phyloP scores from a whole-genome alignment of 495 filamentous ascomycete species.

The Hypomontagnella submonticulosa region DNA sequence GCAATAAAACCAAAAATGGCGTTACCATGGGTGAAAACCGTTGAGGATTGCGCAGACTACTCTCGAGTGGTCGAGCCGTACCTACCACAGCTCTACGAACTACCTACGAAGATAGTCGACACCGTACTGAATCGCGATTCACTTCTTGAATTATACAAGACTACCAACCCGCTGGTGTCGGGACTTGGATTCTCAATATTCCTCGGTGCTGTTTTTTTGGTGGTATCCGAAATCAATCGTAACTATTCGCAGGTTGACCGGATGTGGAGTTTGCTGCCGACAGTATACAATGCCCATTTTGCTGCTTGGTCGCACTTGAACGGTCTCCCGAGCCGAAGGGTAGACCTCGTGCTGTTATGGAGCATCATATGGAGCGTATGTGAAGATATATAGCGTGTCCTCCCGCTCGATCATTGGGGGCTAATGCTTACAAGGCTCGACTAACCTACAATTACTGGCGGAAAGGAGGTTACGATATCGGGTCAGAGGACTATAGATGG shows the following conservation, averaged over 20 bases:
- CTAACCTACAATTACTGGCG: conserved; percentile 98
- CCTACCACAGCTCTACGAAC: conserved; percentile 77
- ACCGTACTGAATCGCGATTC: conserved; percentile 64
- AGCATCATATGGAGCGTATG: conserved; percentile 85
- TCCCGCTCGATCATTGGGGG: not conserved
- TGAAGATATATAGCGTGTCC: conserved; percentile 6
- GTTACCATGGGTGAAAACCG: conserved; percentile 73
- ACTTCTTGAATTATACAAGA: conserved; percentile 75
- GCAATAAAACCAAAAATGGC: conserved; percentile 59
- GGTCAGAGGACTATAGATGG: conserved; percentile 97
- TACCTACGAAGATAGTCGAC: conserved; percentile 71
- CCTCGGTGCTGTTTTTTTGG: conserved; percentile 73
- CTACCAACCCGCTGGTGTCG: conserved; percentile 86
- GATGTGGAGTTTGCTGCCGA: conserved; percentile 88
- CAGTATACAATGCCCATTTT: conserved; percentile 90
- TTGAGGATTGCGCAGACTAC: conserved; percentile 79
- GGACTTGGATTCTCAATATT: conserved; percentile 77
- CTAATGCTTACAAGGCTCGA: conserved; percentile 55
- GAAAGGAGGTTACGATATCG: conserved; percentile 88
- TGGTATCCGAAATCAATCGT: conserved; percentile 81
- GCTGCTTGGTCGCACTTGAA: conserved; percentile 78
- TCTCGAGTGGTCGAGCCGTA: conserved; percentile 76
- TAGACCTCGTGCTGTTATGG: conserved; percentile 79
- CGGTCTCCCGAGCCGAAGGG: conserved; percentile 74
- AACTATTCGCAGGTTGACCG: conserved; percentile 97